phyloP scores from a whole-genome alignment of 345 rosid genomes.

The Linum trigynum region DNA sequence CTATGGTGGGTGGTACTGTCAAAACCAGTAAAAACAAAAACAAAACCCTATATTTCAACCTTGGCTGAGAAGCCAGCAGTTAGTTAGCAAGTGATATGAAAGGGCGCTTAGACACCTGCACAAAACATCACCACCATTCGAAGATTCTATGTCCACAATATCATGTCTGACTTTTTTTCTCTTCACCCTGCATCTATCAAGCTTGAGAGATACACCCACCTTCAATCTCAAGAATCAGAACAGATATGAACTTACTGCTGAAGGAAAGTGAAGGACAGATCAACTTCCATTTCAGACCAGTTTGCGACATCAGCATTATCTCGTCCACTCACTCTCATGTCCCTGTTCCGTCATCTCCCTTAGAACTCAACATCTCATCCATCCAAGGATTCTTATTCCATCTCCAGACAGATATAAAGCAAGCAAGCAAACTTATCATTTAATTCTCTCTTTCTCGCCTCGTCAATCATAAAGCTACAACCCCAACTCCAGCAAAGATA shows the following conservation, averaged over 20 bases:
- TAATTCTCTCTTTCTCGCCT: no score
- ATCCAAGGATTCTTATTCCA: constrained; percentile 9
- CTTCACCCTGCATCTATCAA: not conserved
- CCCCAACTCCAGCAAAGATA: no score
- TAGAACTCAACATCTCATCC: constrained; percentile 4
- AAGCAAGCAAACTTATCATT: not conserved
- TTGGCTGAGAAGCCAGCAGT: no score
- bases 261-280: constrained; percentile 6
- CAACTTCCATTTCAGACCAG: constrained; percentile 1
- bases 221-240: not conserved
- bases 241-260: not conserved
- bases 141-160: no score
- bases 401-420: not conserved
- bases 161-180: not conserved
- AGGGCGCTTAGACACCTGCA: no score
- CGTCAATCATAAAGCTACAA: no score
- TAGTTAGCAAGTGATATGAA: no score
- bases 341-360: not conserved
- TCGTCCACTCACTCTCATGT: no score
- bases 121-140: no score
- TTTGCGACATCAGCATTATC: constrained; percentile 14
- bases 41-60: no score
- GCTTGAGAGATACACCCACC: not conserved
- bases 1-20: no score
- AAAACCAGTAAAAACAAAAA: no score